Evolutionary conservation across 495 filamentous ascomycete genomes (phyloP).

Genomic region (Aspergillus mulundensis): DNA sequence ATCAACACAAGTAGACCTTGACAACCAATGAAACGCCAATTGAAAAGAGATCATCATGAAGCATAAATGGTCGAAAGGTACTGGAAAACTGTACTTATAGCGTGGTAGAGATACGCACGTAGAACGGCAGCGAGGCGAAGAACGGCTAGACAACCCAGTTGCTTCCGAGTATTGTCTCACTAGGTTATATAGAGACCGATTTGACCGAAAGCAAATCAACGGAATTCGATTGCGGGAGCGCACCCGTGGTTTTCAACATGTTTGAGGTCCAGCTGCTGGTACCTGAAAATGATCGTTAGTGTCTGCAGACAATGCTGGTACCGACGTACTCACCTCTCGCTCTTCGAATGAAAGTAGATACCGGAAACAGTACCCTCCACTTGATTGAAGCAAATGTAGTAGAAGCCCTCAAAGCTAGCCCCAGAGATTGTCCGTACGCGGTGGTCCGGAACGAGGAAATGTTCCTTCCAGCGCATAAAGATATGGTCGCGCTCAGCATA

Average conservation of each 20-base stretch:
- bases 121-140: background rate
- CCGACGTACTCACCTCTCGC: slow-evolving; percentile 69
- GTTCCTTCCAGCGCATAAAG: slow-evolving; percentile 99
- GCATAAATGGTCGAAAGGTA: slow-evolving; percentile 8
- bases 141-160: background rate
- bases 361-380: slow-evolving; percentile 76
- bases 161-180: background rate
- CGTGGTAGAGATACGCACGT: background rate
- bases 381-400: slow-evolving; percentile 99
- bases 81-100: background rate
- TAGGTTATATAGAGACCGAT: background rate
- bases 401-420: slow-evolving; percentile 97
- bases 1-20: slow-evolving; percentile 2
- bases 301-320: background rate
- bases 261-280: slow-evolving; percentile 87
- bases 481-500: slow-evolving; percentile 78
- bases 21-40: slow-evolving; percentile 20
- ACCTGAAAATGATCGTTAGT: slow-evolving; percentile 47
- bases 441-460: slow-evolving; percentile 96
- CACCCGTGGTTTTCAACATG: slow-evolving; percentile 83
- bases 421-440: slow-evolving; percentile 83
- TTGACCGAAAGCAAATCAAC: slow-evolving; percentile 47
- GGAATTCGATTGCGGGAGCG: slow-evolving; percentile 87
- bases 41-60: slow-evolving; percentile 15
- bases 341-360: slow-evolving; percentile 97